A percentile compares a stretch with the other conserved stretches of the same genome.
Conservation (phyloP, 768 basidiomycete species). For the Lactifluus pinguis region DNA sequence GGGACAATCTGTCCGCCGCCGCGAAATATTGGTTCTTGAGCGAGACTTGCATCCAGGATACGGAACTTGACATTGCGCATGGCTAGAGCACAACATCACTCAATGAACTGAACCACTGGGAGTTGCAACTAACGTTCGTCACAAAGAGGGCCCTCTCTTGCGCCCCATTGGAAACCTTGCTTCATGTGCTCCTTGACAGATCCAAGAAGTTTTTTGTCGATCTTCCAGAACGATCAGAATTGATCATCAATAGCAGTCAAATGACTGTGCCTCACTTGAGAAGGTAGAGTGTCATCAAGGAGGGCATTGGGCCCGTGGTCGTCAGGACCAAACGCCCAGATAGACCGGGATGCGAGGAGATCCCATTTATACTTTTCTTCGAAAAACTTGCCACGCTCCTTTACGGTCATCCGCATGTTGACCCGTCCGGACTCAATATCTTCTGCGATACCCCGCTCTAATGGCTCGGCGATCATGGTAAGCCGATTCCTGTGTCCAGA, state of each 20-base stretch:
- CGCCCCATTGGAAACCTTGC: constrained; percentile 99
- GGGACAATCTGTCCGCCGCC: constrained; percentile 99
- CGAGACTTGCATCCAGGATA: constrained; percentile 83
- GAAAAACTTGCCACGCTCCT: constrained; percentile 93
- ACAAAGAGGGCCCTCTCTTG: constrained; percentile 93
- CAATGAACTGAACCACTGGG: constrained; percentile 3
- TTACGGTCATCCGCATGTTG: constrained; percentile 89
- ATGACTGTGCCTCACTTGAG: constrained; percentile 47
- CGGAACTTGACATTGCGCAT: constrained; percentile 99
- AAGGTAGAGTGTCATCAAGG: constrained; percentile 92
- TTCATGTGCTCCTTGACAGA: constrained; percentile 93
- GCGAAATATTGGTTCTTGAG: constrained; percentile 94
- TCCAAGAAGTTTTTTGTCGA: constrained; percentile 87
- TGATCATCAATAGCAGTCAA: neutral
- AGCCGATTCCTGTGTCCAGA: constrained; percentile 70
- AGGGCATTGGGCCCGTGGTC: constrained; percentile 91
- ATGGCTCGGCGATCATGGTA: constrained; percentile 98
- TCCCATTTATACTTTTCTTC: constrained; percentile 99
- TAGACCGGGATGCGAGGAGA: constrained; percentile 89
- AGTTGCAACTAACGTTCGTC: constrained; percentile 80
- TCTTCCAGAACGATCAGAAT: constrained; percentile 31
- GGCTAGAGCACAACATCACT: constrained; percentile 38
- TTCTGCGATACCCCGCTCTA: constrained; percentile 92
- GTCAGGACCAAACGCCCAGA: constrained; percentile 99
- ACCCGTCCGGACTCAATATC: constrained; percentile 92